Conservation (phyloP, 306 rosid species). For the Citrullus amarus region DNA sequence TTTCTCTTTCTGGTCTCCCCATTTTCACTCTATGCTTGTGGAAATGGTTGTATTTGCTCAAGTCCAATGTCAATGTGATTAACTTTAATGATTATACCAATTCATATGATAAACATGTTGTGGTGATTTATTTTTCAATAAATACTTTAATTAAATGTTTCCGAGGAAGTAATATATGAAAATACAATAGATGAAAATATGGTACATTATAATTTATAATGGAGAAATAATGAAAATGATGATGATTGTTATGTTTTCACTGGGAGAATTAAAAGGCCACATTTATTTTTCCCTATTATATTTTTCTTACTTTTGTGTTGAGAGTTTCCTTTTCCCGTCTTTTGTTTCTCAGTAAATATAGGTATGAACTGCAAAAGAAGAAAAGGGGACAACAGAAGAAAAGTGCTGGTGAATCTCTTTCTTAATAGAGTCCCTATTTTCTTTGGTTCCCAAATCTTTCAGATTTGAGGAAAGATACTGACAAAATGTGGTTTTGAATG, state of each 20-base stretch:
- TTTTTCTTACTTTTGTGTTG: neutral
- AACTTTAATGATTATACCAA: neutral
- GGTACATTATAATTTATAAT: neutral
- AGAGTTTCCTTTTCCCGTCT: conserved; percentile 13
- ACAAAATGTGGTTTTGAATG: conserved; percentile 41
- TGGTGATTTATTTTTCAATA: neutral
- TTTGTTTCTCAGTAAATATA: conserved; percentile 66
- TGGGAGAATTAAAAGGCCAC: neutral
- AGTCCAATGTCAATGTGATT: neutral
- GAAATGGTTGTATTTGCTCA: neutral
- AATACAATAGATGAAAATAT: neutral
- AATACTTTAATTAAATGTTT: neutral
- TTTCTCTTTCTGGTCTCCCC: neutral
- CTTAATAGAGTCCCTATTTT: conserved; percentile 20
- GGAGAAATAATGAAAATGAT: neutral
- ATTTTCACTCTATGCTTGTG: neutral
- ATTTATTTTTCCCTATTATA: neutral
- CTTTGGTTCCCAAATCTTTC: conserved; percentile 19
- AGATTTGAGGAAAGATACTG: conserved; percentile 28
- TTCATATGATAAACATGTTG: neutral
- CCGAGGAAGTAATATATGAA: neutral
- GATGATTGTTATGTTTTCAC: neutral
- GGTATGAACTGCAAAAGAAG: conserved; percentile 84
- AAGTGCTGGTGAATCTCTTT: conserved; percentile 74
- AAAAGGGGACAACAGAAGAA: conserved; percentile 89